Base-by-base conservation (phyloP, 2,329 filamentous ascomycete species). In the Sclerotinia subarctica region DNA sequence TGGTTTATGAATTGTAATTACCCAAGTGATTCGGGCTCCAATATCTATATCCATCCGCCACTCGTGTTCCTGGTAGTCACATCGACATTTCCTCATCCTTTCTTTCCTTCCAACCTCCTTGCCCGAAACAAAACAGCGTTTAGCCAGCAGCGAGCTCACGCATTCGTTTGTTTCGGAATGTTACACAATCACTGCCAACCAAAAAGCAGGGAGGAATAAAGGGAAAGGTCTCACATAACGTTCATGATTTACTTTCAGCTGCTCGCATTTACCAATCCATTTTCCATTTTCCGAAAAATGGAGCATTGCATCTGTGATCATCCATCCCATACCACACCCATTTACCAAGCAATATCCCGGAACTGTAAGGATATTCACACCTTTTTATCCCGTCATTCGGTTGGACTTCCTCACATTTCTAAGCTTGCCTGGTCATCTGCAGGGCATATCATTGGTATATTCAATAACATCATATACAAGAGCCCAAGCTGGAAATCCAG, bases 221-320 rank as follows among this genome's bases (percentile, higher is more conserved):
- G 21, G 44, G 26, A 49, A 32, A 49, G 58, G 58, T 60, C 44
- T 60, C 44, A 49, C 6, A 60, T 35, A 35, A 49, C 58, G 35
- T 60, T 29, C 19, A n/a, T 35, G 26, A 5, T 49, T 49, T 26
- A 47, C 29, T 19, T 19, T 26, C 21, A 60, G 29, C 26, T 49
- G 44, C 58, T 60, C 44, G 13, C 58, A 35, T 26, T 35, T 60
- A 35, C 32, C 58, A 49, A 62, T 19, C 29, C 26, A 35, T 49
- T 62, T 21, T 15, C 29, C 44, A 13, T 49, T 32, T n/a, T 24
- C 6, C 21, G 21, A 29, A 35, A 62, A 15, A 62, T 49, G 44
- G 26, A 35, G 53, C 15, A 56, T 38, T 38, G 42, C 21, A 62
- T 49, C 49, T 32, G 49, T 62, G 44, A 26, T 26, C 44, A 35